Conservation (phyloP, 345 rosid species). For the Sonneratia alba region DNA sequence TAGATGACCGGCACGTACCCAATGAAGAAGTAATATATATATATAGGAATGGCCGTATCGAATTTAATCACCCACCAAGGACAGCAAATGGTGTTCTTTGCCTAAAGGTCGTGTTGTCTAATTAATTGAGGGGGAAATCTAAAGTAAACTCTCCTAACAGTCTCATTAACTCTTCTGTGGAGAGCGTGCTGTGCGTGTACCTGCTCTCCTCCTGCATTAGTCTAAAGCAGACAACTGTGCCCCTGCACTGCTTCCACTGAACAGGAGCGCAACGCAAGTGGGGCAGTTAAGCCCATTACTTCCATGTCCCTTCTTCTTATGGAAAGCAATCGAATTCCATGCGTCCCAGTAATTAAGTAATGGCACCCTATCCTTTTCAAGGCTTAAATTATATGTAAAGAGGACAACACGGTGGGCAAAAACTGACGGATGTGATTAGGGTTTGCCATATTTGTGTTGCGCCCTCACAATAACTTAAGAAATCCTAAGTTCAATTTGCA, state of each 20-base stretch:
- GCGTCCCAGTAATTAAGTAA: constrained; percentile 2
- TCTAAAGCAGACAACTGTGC: not conserved
- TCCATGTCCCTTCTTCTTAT: constrained; percentile 10
- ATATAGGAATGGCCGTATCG: not conserved
- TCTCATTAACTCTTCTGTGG: not conserved
- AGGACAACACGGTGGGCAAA: not conserved
- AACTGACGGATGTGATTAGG: not conserved
- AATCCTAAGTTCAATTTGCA: too few relatives aligned
- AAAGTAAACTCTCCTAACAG: constrained; percentile 8
- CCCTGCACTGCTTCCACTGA: not conserved
- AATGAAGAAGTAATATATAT: too few relatives aligned
- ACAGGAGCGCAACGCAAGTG: not conserved
- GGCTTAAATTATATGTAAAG: not conserved
- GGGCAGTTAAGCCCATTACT: constrained; percentile 13
- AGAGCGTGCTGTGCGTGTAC: not conserved
- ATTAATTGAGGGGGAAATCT: not conserved
- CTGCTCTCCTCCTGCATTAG: not conserved
- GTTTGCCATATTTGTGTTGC: too few relatives aligned
- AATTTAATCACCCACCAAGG: not conserved
- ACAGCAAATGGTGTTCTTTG: not conserved
- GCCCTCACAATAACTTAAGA: too few relatives aligned
- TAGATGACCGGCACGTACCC: not conserved
- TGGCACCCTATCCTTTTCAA: not conserved
- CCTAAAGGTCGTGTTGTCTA: too few relatives aligned
- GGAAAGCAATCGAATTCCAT: constrained; percentile 18